Evolutionary conservation across 257 asterid species (phyloP).

Genomic region (Euphrasia confusa): DNA sequence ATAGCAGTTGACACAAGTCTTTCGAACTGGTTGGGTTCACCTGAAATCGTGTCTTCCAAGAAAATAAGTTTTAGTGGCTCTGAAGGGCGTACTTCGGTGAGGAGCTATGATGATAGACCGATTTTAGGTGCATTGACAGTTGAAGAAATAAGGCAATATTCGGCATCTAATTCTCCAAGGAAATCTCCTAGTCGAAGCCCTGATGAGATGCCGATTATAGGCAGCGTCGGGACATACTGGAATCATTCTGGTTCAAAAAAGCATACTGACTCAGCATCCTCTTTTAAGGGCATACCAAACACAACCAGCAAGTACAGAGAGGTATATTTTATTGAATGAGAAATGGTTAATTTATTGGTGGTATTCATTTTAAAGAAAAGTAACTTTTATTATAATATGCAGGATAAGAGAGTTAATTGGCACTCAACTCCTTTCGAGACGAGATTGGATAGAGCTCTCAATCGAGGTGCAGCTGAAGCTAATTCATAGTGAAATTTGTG

Average conservation of each 20-base stretch:
- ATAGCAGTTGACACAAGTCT: conserved; percentile 87
- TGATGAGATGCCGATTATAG: conserved; percentile 87
- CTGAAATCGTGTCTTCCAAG: conserved; percentile 42
- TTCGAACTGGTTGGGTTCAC: conserved; percentile 74
- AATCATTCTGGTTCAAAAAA: conserved; percentile 37
- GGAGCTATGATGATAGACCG: conserved; percentile 81
- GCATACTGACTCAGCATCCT: conserved; percentile 40
- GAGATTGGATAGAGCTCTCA: conserved; percentile 74
- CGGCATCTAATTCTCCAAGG: conserved; percentile 57
- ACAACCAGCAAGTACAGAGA: conserved; percentile 90
- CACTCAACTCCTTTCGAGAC: conserved; percentile 89
- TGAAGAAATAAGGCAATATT: conserved; percentile 76
- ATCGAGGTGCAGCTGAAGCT: conserved; percentile 41
- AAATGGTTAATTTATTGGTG: neutral
- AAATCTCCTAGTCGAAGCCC: conserved; percentile 86
- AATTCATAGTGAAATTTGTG: conserved; percentile 26
- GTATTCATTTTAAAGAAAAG: no score
- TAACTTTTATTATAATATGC: conserved; percentile 25
- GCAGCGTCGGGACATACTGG: conserved; percentile 93
- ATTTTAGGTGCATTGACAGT: conserved; percentile 92
- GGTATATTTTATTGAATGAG: conserved; percentile 41
- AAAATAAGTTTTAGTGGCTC: conserved; percentile 39
- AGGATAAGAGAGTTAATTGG: conserved; percentile 90
- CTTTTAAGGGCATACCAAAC: conserved; percentile 85
- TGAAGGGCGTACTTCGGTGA: conserved; percentile 42